phyloP scores from a whole-genome alignment of 345 rosid genomes.

The Moricandia arvensis region DNA sequence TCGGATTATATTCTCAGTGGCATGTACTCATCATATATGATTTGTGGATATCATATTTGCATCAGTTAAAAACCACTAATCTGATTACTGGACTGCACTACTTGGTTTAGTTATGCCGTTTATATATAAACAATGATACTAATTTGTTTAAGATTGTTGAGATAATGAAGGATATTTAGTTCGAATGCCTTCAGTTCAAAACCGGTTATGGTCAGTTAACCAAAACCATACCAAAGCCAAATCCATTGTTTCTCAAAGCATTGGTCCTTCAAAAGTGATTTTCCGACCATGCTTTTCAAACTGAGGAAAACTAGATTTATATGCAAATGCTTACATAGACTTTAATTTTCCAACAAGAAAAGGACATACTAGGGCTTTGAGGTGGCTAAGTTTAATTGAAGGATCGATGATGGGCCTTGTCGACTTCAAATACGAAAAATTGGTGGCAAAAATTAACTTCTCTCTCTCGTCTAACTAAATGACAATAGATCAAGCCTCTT shows the following conservation, averaged over 20 bases:
- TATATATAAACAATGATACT: too few species aligned
- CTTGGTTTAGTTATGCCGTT: too few species aligned
- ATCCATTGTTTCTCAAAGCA: background rate
- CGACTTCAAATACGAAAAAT: slow-evolving; percentile 2
- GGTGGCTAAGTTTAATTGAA: background rate
- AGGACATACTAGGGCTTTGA: background rate
- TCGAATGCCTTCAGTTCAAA: background rate
- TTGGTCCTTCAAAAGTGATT: background rate
- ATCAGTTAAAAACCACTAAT: background rate
- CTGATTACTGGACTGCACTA: too few species aligned
- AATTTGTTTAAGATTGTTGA: background rate
- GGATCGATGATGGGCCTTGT: slow-evolving; percentile 25
- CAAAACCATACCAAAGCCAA: background rate
- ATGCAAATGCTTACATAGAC: background rate
- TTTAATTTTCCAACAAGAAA: background rate
- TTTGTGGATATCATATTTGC: background rate
- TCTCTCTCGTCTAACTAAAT: background rate
- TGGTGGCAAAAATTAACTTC: background rate
- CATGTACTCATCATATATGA: background rate
- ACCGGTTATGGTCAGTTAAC: background rate
- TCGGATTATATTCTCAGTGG: background rate
- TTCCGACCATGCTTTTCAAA: background rate
- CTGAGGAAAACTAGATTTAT: background rate
- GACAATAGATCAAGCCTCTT: slow-evolving; percentile 1
- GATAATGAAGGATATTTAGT: background rate